Evolutionary conservation across 768 basidiomycete species (phyloP), one percentile per base, ranked within the genome.

Genomic region (Lactarius evosmus): DNA sequence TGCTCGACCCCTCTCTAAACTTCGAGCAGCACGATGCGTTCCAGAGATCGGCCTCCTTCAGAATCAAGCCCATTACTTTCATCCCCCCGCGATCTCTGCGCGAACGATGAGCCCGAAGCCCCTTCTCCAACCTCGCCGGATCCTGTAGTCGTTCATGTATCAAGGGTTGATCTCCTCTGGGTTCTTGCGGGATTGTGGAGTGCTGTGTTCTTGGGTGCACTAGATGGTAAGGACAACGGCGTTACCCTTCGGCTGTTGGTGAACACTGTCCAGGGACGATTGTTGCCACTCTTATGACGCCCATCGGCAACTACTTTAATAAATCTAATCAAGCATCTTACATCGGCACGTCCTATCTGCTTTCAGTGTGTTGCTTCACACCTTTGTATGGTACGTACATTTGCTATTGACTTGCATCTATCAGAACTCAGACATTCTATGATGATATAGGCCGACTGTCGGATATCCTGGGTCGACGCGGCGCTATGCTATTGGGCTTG

Each of bases 341-440:
- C 75, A 86, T 97, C 63, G 95, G 91, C 34, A 93, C 93, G 14
- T 83, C 91, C 14, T 95, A 95, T 77, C 78, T 95, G 67, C 79
- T 95, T 51, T 92, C 90, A 58, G 85, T 94, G 44, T 94, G 93
- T 71, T 94, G 91, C 76, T 94, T 95, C 74, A 93, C 93, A 25
- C 94, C 93, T 63, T 75, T 93, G 67, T 93, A 93, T 79, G 91
- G 91, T 86, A 66, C 69, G 81, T 74, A 38, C 50, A 32, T 34
- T 25, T 14, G 36, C 49, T 55, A 4, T 58, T 66, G 58, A 63
- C 51, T 58, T 27, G 58, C 64, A 56, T 65, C 62, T 59, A 40
- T 58, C 68, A 46, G 51, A 61, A 46, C n/a, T 40, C 3, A 29
- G 25, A 41, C 36, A 55, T 51, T 57, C 59, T 67, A 19, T 69